Evolutionary conservation across 345 rosid species (phyloP).

Genomic region (Salix udensis): DNA sequence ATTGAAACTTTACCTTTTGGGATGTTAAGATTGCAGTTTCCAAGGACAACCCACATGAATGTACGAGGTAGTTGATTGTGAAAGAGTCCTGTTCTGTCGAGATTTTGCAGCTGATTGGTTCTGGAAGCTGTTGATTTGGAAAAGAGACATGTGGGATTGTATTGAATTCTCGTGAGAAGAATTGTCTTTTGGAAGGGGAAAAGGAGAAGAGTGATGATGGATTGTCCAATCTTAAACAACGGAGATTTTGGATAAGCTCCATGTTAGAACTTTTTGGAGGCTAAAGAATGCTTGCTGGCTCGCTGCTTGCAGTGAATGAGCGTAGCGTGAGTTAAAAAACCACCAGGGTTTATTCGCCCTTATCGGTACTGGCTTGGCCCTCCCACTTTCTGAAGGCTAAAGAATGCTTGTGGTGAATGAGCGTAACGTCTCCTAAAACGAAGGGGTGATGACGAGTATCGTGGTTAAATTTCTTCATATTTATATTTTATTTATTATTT

Average conservation of each 20-base stretch:
- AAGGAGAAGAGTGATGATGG: neutral
- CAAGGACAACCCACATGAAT: constrained; percentile 11
- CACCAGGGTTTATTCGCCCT: no score
- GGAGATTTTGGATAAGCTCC: constrained; percentile 4
- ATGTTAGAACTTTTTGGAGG: neutral
- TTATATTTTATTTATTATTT: no score
- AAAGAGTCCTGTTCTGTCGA: constrained; percentile 1
- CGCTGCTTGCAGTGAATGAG: no score
- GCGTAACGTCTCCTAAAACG: no score
- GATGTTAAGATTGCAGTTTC: constrained; percentile 11
- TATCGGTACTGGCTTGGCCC: no score
- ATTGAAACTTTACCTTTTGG: constrained; percentile 1
- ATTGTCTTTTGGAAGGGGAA: neutral
- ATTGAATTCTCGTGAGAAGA: neutral
- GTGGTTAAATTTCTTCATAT: no score
- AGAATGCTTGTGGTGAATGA: no score
- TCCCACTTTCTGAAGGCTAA: no score
- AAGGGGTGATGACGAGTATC: no score
- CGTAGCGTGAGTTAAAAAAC: no score
- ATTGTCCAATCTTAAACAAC: neutral
- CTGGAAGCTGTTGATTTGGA: neutral
- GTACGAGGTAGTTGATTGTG: constrained; percentile 15
- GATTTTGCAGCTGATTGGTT: neutral
- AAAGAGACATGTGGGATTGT: neutral
- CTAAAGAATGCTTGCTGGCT: no score